Evolutionary conservation across 2,329 filamentous ascomycete species (phyloP).

Genomic region (Beauveria caledonica): DNA sequence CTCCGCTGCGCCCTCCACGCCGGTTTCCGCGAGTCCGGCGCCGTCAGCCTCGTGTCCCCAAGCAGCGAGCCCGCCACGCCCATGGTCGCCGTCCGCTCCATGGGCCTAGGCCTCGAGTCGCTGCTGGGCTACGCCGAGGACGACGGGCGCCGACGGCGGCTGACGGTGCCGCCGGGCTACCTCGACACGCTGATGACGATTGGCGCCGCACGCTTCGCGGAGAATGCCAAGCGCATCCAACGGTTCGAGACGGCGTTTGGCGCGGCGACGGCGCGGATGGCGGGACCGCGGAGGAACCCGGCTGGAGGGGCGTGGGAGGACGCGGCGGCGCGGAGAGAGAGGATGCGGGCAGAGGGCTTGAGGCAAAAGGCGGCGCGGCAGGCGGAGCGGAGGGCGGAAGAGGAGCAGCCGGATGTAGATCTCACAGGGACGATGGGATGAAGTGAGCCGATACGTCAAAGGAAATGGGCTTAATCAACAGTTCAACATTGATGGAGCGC

Average conservation of each 20-base stretch:
- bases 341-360: conserved; percentile 52
- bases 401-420: conserved; percentile 14
- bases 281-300: conserved; percentile 20
- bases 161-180: conserved; percentile 57
- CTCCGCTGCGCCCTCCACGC: conserved; percentile 69
- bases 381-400: conserved; percentile 13
- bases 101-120: conserved; percentile 74
- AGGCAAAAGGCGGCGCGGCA: conserved; percentile 38
- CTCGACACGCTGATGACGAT: conserved; percentile 59
- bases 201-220: conserved; percentile 64
- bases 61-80: conserved; percentile 39
- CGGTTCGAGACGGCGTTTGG: conserved; percentile 51
- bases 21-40: conserved; percentile 85
- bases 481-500: neutral
- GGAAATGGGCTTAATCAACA: neutral
- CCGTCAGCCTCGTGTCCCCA: conserved; percentile 52
- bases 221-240: conserved; percentile 60
- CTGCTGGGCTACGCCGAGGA: conserved; percentile 54
- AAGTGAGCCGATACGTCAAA: neutral
- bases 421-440: neutral
- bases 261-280: conserved; percentile 21
- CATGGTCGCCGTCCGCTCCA: conserved; percentile 78
- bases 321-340: conserved; percentile 39
- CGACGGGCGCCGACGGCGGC: conserved; percentile 29
- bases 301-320: conserved; percentile 47